Evolutionary conservation across 352 stramenopile genomes (phyloP), one percentile per base, ranked within the genome.

Genomic region (Pythium monospermum): DNA sequence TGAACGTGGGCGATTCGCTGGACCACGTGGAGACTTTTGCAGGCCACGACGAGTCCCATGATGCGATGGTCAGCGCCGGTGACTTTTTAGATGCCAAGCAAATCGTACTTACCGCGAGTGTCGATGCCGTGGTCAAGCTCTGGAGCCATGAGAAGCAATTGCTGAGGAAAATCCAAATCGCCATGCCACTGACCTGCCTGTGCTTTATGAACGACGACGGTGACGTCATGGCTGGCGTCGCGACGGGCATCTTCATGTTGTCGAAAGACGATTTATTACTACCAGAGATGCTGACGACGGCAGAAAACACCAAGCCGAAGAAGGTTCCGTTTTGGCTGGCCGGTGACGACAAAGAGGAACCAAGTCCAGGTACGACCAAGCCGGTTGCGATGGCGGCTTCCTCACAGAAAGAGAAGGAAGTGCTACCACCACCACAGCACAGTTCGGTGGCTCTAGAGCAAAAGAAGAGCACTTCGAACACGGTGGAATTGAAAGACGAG

Each of bases 91-190:
- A 90, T 45, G 65, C 81, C 28, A 71, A 76, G 21, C 52, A 50
- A 10, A 23, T 90, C 30, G 52, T 81, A 15, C 53, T 87, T 10
- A 87, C 76, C 0, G 76, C 61, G 4, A 90, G 76, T 46, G 72
- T 86, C n/a, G 79, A 87, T 45, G 77, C 77, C 11, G 64, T 83
- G 25, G 63, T 87, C 37, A 87, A 87, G 62, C 57, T 86, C 46
- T 90, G 79, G 79, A 71, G 85, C 44, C 76, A 86, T 22, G 49
- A 75, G 18, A 79, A 79, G 49, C 64, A 55, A 25, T 36, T 85
- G 8, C 61, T 90, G 44, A 69, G 76, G 2, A 65, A 86, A 47
- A 64, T 87, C 5, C 73, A 66, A 13, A 66, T 86, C 27, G 71
- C 76, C 2, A 76, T 77, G 28, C 69, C 79, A 28, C 62, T 87